Conservation (phyloP, 495 filamentous ascomycete species). For the Aspergillus avenaceus region DNA sequence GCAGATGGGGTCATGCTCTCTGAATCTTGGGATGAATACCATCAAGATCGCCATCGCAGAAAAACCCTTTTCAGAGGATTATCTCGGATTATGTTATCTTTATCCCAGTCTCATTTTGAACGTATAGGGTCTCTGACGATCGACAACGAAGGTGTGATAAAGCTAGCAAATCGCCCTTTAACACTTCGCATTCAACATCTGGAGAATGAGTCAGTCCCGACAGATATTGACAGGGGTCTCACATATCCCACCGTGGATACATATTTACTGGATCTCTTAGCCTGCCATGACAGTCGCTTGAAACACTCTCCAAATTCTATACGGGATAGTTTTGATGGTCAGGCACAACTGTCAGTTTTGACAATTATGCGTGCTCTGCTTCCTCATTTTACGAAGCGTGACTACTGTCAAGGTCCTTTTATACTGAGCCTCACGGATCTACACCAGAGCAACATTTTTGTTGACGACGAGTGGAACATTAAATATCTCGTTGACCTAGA, state of each 20-base stretch:
- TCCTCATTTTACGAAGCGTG: conserved; percentile 15
- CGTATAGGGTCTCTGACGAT: conserved; percentile 35
- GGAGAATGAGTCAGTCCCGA: conserved; percentile 31
- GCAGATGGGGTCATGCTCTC: not conserved
- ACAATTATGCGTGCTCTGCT: conserved; percentile 22
- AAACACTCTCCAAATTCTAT: conserved; percentile 27
- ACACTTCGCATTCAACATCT: conserved; percentile 18
- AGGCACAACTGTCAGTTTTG: conserved; percentile 19
- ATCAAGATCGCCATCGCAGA: conserved; percentile 11
- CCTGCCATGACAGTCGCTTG: conserved; percentile 10
- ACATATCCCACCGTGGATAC: conserved; percentile 24
- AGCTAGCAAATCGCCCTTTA: conserved; percentile 31
- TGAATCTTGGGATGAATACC: not conserved
- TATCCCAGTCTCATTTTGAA: conserved; percentile 21
- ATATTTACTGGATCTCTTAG: conserved; percentile 17
- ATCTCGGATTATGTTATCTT: conserved; percentile 25
- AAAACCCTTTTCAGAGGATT: conserved; percentile 24
- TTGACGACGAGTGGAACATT: conserved; percentile 26
- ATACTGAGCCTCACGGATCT: conserved; percentile 21
- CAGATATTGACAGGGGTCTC: conserved; percentile 16
- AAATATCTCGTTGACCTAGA: conserved; percentile 20
- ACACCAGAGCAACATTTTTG: conserved; percentile 31
- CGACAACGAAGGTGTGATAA: conserved; percentile 19
- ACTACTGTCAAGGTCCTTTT: conserved; percentile 22
- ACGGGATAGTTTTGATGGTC: conserved; percentile 19